Evolutionary conservation across 202 grass and related monocot genomes (phyloP).

Genomic region (Digitaria exilis): DNA sequence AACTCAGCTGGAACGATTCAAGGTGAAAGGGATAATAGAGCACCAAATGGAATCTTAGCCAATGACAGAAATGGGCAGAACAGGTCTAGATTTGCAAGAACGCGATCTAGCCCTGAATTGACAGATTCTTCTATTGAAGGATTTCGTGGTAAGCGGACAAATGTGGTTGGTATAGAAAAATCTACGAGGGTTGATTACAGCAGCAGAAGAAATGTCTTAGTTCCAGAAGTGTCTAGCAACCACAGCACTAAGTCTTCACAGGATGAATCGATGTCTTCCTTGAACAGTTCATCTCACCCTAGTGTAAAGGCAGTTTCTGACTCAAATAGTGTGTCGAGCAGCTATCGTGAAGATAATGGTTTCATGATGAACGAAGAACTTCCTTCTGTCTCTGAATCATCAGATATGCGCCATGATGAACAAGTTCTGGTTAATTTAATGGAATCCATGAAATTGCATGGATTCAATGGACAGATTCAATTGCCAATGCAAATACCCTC

Average conservation of each 20-base stretch:
- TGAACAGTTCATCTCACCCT: constrained; percentile 56
- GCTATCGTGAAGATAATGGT: constrained; percentile 62
- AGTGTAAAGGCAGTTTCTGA: constrained; percentile 61
- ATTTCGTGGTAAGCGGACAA: constrained; percentile 48
- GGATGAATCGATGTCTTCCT: constrained; percentile 54
- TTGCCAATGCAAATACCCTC: constrained; percentile 64
- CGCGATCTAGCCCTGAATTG: constrained; percentile 84
- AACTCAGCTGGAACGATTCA: constrained; percentile 55
- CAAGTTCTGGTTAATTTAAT: constrained; percentile 76
- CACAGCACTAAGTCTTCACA: constrained; percentile 61
- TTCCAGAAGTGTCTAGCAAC: constrained; percentile 52
- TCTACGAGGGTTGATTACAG: constrained; percentile 43
- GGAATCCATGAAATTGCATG: constrained; percentile 66
- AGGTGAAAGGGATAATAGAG: constrained; percentile 58
- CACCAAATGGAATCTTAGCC: constrained; percentile 40
- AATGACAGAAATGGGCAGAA: constrained; percentile 58
- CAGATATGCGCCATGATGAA: constrained; percentile 71
- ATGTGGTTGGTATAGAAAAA: constrained; percentile 52
- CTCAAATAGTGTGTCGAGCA: constrained; percentile 71
- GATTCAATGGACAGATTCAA: constrained; percentile 64
- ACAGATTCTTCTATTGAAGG: constrained; percentile 66
- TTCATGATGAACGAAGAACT: constrained; percentile 66
- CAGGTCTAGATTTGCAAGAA: constrained; percentile 74
- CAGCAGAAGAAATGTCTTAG: constrained; percentile 59
- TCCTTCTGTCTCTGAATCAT: constrained; percentile 67